phyloP scores from a whole-genome alignment of 306 rosid species.

The Lablab purpureus region DNA sequence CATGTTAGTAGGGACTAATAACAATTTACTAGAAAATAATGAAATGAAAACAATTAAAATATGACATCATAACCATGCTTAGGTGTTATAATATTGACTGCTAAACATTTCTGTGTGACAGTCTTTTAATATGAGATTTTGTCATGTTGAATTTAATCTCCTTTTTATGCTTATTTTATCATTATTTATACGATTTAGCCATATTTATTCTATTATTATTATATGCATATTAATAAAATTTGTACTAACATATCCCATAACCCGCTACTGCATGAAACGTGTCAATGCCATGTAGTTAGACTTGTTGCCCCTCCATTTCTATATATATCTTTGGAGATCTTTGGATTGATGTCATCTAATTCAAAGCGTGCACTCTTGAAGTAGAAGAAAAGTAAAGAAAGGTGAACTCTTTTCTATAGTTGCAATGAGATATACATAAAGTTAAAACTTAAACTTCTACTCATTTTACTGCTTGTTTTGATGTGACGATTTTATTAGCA shows the following conservation, averaged over 20 bases:
- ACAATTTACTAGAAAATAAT: background rate
- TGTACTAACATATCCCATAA: background rate
- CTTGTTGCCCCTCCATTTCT: conserved; percentile 18
- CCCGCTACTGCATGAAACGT: background rate
- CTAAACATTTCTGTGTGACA: background rate
- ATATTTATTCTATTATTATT: background rate
- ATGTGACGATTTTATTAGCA: conserved; percentile 27
- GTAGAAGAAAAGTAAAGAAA: conserved; percentile 50
- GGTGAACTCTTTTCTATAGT: conserved; percentile 38
- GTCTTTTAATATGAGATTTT: background rate
- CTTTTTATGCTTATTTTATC: no score
- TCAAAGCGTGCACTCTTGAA: conserved; percentile 36
- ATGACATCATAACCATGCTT: background rate
- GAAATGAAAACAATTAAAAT: background rate
- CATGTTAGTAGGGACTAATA: background rate
- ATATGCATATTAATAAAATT: background rate
- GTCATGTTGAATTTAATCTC: background rate
- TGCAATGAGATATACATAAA: conserved; percentile 23
- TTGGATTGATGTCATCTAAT: conserved; percentile 12
- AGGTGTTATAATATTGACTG: background rate
- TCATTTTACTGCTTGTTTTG: conserved; percentile 34
- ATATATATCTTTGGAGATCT: conserved; percentile 6
- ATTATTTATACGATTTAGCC: background rate
- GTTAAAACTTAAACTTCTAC: conserved; percentile 33
- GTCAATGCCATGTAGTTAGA: conserved; percentile 13